phyloP scores from a whole-genome alignment of 805 yeast species.

The Scheffersomyces spartinae region DNA sequence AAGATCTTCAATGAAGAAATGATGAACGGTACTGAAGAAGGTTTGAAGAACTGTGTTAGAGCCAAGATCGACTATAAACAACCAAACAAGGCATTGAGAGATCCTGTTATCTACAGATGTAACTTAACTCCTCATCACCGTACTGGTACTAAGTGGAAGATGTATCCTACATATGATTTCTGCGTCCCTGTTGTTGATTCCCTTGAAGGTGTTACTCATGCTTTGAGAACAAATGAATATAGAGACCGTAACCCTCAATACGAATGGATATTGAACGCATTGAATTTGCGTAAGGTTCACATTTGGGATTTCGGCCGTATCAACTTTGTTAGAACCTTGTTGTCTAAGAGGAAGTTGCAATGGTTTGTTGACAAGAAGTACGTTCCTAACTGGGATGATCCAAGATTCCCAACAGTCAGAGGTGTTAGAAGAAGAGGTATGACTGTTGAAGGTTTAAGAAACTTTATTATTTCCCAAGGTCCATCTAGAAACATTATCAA shows the following conservation, averaged over 20 bases:
- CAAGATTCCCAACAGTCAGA: slow-evolving; percentile 98
- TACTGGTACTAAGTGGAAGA: slow-evolving; percentile 87
- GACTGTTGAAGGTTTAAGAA: slow-evolving; percentile 95
- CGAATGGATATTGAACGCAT: slow-evolving; percentile 84
- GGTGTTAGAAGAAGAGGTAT: slow-evolving; percentile 99
- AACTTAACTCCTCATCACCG: slow-evolving; percentile 97
- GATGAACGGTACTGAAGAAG: slow-evolving; percentile 90
- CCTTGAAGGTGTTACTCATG: slow-evolving; percentile 94
- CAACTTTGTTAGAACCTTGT: slow-evolving; percentile 88
- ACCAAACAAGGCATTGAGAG: slow-evolving; percentile 90
- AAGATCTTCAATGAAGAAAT: slow-evolving; percentile 78
- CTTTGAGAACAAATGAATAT: slow-evolving; percentile 95
- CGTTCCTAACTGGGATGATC: slow-evolving; percentile 96
- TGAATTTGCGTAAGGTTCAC: slow-evolving; percentile 81
- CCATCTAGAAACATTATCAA: slow-evolving; percentile 96
- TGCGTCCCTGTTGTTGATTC: slow-evolving; percentile 96
- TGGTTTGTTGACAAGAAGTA: slow-evolving; percentile 93
- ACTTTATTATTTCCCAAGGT: slow-evolving; percentile 91
- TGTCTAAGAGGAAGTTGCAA: slow-evolving; percentile 95
- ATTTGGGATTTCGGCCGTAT: slow-evolving; percentile 98
- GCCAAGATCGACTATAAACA: slow-evolving; percentile 93
- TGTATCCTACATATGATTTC: slow-evolving; percentile 98
- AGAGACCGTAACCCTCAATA: slow-evolving; percentile 98
- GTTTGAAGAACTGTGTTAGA: slow-evolving; percentile 85
- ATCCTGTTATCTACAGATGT: slow-evolving; percentile 96